Base-by-base conservation (phyloP, 2,329 filamentous ascomycete genomes). In the Colletotrichum tanaceti region DNA sequence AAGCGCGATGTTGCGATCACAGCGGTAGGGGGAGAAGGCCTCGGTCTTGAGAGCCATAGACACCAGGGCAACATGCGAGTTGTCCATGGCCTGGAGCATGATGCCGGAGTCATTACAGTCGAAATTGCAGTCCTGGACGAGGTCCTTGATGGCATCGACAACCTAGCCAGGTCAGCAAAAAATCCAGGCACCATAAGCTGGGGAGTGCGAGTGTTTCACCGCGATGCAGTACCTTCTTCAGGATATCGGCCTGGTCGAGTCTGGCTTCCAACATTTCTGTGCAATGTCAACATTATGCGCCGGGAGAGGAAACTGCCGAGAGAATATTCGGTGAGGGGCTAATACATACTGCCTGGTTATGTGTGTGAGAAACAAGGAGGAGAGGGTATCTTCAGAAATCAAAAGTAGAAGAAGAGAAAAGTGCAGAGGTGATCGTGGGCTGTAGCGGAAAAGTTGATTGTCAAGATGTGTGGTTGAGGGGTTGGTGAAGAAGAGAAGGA, bases 51-150 rank as follows among this genome's bases (percentile, higher is more conserved):
- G 92, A 87, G 97, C 90, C 96, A 99, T 99, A 73, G 96, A 98
- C 62, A 99, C 96, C 63, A 99, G 93, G 71, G 96, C 96, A 76
- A 99, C 96, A 84, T 99, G 96, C 58, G 94, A 98, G 89, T 98
- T 99, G 87, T 99, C 96, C 97, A 99, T 99, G 77, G 96, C 96
- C 84, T 99, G 96, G 65, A 99, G 92, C 59, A 95, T 94, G 77
- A 99, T 96, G 71, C 96, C 96, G 63, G 93, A 95, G 87, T 99
- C 97, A 91, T 98, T 99, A 91, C 97, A 99, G 87, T 99, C 96
- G 85, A 99, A 99, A 85, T 99, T 99, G 90, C 96, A 99, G 85
- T 99, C 96, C 83, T 98, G 96, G 62, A 99, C 96, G 59, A 99
- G 90, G 77, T 99, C 96, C 84, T 98, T 98, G 90, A 99, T 98